These are phyloP conservation scores for Cinchona pubescens DNA, from an alignment of 257 asterid species.

Conservation along the genomic window DNA sequence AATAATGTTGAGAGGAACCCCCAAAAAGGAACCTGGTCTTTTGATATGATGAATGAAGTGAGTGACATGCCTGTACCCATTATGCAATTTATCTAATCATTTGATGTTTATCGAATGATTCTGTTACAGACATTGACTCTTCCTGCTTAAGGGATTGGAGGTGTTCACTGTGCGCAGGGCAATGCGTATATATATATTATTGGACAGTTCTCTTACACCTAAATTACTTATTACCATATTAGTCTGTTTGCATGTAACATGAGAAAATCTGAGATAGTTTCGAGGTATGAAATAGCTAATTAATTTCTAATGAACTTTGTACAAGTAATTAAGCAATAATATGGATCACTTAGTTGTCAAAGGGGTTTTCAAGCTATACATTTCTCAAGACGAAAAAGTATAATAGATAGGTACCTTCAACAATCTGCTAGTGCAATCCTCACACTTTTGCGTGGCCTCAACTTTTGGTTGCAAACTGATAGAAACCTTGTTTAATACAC, in stretches of 20 bases:
- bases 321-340: too few relatives aligned
- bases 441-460: not conserved
- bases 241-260: too few relatives aligned
- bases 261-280: not conserved
- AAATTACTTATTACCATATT: not conserved
- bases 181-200: not conserved
- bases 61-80: not conserved
- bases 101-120: conserved; percentile 5
- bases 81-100: conserved; percentile 11
- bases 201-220: not conserved
- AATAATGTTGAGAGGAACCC: not conserved
- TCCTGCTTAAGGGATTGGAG: not conserved
- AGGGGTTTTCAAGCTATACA: too few relatives aligned
- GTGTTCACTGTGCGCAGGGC: not conserved
- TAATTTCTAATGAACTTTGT: too few relatives aligned
- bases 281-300: too few relatives aligned
- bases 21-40: not conserved
- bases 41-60: conserved; percentile 2
- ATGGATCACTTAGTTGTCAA: too few relatives aligned
- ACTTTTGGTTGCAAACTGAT: not conserved
- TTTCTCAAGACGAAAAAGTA: too few relatives aligned
- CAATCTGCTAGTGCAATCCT: not conserved
- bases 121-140: not conserved
- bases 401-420: too few relatives aligned
- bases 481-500: not conserved